Conservation (phyloP, 129 eudicot genomes). For the Pseudognaphalium luteoalbum region DNA sequence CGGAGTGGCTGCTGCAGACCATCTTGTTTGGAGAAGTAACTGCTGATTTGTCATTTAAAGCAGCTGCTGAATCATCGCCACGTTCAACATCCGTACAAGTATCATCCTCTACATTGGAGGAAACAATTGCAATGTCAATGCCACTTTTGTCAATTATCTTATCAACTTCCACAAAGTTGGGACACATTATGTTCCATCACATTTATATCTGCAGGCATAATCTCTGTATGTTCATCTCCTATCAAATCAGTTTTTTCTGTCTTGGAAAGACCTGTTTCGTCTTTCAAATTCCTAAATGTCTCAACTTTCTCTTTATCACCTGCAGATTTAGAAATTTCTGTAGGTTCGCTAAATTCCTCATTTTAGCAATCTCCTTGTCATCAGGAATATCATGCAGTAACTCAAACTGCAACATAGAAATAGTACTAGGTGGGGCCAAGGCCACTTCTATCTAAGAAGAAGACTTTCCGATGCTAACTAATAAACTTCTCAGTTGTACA, state of each 20-base stretch:
- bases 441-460: conserved; percentile 98
- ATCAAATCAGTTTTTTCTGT: conserved; percentile 41
- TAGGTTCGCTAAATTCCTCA: conserved; percentile 27
- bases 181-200: not conserved
- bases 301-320: conserved; percentile 40
- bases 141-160: conserved; percentile 38
- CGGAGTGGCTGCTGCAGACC: conserved; percentile 89
- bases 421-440: conserved; percentile 92
- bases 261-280: conserved; percentile 41
- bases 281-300: conserved; percentile 30
- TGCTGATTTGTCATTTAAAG: conserved; percentile 31
- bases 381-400: conserved; percentile 43
- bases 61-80: conserved; percentile 24
- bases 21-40: conserved; percentile 53
- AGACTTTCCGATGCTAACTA: conserved; percentile 82
- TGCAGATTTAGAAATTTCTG: conserved; percentile 23
- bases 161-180: conserved; percentile 36
- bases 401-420: conserved; percentile 55
- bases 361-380: conserved; percentile 38
- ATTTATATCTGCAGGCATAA: conserved; percentile 24
- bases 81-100: conserved; percentile 25
- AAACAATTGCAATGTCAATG: conserved; percentile 31
- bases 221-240: conserved; percentile 29
- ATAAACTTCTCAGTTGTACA: conserved; percentile 54
- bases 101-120: conserved; percentile 30